Evolutionary conservation across 192 early-diverging fungal genomes (phyloP), one percentile per base, ranked within the genome.

Genomic region (Entophlyctis helioformis): DNA sequence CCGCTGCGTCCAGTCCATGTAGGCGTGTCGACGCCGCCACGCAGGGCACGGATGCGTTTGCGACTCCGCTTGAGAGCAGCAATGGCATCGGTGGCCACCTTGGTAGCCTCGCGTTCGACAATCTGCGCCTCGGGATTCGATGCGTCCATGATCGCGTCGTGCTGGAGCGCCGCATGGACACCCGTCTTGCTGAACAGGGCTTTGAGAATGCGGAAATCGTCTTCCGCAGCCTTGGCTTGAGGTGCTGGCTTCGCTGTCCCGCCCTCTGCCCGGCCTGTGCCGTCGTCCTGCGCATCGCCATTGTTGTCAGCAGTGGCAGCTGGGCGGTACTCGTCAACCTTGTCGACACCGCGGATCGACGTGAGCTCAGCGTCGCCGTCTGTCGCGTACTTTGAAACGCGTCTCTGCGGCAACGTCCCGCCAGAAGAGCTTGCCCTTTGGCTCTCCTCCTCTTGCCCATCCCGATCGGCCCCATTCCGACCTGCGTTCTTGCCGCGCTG

Each of bases 1-100:
- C 89, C 90, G 4, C 72, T 86, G 7, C 66, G 63, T 9, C 94
- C 94, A 2, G 94, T 97, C 84, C 88, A 97, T 2, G 94, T 97
- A 0, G 89, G 87, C 13, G 81, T 70, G 10, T 69, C 71, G 29
- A 89, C 71, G 37, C 81, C 76, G 13, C 51, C 36, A 12, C 52
- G 39, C 38, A 44, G 27, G 22, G 71, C 62, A 25, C 80, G 63
- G 12, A 83, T 62, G 9, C 64, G 53, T 52, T 79, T 71, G 36
- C 89, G 71, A 1, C 82, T 86, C 25, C 75, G 69, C 33, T 76
- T 81, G 40, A 98, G 57, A 1, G 84, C 87, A 2, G 57, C 68
- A 16, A 83, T 72, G 1, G 92, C 95, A 26, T 80, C 73, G 29
- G 80, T 63, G 3, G 91, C 92, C 26, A 96, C 75, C 1, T 75